Conservation (phyloP, 768 basidiomycete species). For the Serendipita sp. region DNA sequence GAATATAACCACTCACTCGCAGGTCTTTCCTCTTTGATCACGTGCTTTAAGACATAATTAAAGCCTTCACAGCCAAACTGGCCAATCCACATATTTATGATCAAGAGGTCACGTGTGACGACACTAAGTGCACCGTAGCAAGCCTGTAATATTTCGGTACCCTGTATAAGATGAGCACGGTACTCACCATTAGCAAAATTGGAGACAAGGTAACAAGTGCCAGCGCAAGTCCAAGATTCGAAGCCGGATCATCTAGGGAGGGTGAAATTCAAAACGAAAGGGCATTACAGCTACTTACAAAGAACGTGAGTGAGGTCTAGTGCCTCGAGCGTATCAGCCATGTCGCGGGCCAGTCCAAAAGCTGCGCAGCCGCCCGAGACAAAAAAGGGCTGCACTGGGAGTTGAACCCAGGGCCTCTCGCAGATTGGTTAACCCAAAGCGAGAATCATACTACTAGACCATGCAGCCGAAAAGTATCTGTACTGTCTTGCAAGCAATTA, state of each 20-base stretch:
- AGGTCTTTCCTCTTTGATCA: constrained; percentile 54
- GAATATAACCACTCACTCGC: constrained; percentile 26
- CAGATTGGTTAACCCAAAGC: too few species aligned
- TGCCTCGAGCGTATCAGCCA: constrained; percentile 21
- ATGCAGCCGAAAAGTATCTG: too few species aligned
- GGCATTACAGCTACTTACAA: constrained; percentile 25
- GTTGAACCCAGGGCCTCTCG: too few species aligned
- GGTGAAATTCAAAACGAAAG: neutral
- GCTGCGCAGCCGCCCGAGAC: too few species aligned
- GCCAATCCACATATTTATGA: constrained; percentile 72
- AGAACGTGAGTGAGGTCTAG: constrained; percentile 53
- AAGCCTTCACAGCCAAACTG: constrained; percentile 55
- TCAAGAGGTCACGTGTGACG: constrained; percentile 60
- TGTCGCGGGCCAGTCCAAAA: neutral
- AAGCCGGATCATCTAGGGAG: constrained; percentile 41
- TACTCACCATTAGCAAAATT: constrained; percentile 51
- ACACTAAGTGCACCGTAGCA: constrained; percentile 62
- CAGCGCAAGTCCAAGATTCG: constrained; percentile 35
- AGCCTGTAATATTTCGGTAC: constrained; percentile 27
- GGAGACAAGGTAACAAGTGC: constrained; percentile 53
- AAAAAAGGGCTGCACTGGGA: too few species aligned
- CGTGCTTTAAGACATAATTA: constrained; percentile 51
- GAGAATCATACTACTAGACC: too few species aligned
- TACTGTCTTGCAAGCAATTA: too few species aligned
- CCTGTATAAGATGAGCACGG: constrained; percentile 19